Percentiles rank a stretch among this genome's conserved stretches.
phyloP scores from a whole-genome alignment of 768 basidiomycete species.

The Podaxis sp. region DNA sequence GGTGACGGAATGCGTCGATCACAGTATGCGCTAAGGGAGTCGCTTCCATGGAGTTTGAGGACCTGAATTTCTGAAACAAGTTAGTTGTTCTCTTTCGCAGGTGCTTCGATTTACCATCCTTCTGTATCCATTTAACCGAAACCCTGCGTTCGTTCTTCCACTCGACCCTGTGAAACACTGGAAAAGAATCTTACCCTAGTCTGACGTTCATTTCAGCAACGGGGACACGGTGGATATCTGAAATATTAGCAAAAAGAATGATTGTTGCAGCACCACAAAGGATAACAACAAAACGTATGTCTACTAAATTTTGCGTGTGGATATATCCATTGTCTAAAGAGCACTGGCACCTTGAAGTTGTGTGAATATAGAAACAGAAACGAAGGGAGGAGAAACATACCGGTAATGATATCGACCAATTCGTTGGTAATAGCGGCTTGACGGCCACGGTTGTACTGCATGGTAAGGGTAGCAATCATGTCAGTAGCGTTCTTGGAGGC shows the following conservation, averaged over 20 bases:
- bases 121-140: neutral
- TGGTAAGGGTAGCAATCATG: conserved; percentile 85
- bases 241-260: conserved; percentile 13
- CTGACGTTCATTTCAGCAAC: neutral
- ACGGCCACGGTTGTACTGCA: conserved; percentile 98
- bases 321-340: conserved; percentile 28
- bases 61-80: neutral
- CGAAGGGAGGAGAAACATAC: conserved; percentile 39
- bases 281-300: conserved; percentile 11
- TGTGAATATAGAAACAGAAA: neutral
- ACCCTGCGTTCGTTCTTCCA: neutral
- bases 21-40: neutral
- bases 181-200: neutral
- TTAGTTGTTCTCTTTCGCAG: neutral
- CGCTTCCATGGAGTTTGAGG: neutral
- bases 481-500: conserved; percentile 97
- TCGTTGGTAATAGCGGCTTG: conserved; percentile 98
- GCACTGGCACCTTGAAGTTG: conserved; percentile 41
- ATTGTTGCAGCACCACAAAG: conserved; percentile 6
- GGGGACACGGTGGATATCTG: conserved; percentile 16
- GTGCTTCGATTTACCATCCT: neutral
- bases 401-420: conserved; percentile 89
- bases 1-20: neutral
- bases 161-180: neutral
- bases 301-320: conserved; percentile 13